These are phyloP conservation scores for Cochlearia excelsa DNA, from an alignment of 345 rosid species.

Conservation along the genomic window DNA sequence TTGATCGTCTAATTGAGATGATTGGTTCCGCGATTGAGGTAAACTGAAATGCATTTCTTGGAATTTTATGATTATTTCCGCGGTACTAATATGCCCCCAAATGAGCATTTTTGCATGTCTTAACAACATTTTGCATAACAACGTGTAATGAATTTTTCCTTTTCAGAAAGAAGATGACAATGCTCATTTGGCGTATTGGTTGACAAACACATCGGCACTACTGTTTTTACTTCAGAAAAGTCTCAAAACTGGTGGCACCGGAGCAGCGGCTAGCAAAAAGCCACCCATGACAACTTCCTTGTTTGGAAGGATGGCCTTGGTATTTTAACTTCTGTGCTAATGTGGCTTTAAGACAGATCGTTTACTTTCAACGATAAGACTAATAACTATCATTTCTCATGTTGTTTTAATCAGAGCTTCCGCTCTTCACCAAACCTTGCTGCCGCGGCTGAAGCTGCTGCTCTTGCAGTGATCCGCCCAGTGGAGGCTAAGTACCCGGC, in stretches of 20 bases:
- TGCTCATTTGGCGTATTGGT: constrained; percentile 96
- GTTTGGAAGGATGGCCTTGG: constrained; percentile 98
- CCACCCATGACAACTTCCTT: constrained; percentile 82
- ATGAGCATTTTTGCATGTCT: constrained; percentile 8
- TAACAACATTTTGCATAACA: background rate
- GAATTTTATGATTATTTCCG: background rate
- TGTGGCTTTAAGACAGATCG: constrained; percentile 4
- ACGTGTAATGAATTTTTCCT: constrained; percentile 5
- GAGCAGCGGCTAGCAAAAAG: constrained; percentile 58
- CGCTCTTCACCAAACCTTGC: constrained; percentile 91
- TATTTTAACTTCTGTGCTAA: constrained; percentile 28
- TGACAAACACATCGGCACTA: constrained; percentile 79
- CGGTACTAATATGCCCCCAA: constrained; percentile 10
- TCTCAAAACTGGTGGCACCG: constrained; percentile 66
- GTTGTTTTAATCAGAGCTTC: constrained; percentile 61
- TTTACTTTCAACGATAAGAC: constrained; percentile 1
- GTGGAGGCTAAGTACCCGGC: constrained; percentile 99
- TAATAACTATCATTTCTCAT: constrained; percentile 21
- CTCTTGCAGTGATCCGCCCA: constrained; percentile 69
- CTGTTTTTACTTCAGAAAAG: constrained; percentile 87
- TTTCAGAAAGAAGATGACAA: constrained; percentile 90
- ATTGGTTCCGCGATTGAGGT: constrained; percentile 99
- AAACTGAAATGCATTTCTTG: constrained; percentile 24
- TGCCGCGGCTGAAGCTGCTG: constrained; percentile 77
- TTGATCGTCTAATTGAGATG: constrained; percentile 97